phyloP scores from a whole-genome alignment of 495 filamentous ascomycete species.

The Ramalina peruviana region DNA sequence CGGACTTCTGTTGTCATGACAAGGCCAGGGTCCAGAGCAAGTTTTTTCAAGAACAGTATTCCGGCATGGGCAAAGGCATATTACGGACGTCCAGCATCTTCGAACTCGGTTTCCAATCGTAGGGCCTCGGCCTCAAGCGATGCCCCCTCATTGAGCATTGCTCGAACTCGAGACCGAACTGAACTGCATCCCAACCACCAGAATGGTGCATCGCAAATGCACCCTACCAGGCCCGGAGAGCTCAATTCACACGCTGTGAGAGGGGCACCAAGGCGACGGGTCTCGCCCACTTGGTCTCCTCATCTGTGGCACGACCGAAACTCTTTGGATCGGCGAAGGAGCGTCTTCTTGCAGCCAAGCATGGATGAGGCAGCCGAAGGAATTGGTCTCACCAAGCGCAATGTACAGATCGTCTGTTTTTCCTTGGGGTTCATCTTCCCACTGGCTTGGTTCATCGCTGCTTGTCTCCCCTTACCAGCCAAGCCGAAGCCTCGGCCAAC shows the following conservation, averaged over 20 bases:
- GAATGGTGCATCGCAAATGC: slow-evolving; percentile 8
- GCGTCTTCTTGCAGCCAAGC: slow-evolving; percentile 55
- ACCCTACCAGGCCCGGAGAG: slow-evolving; percentile 7
- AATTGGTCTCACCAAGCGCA: slow-evolving; percentile 48
- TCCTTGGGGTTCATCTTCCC: slow-evolving; percentile 78
- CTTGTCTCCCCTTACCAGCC: slow-evolving; percentile 64
- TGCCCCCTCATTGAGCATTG: slow-evolving; percentile 33
- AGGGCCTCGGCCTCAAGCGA: slow-evolving; percentile 19
- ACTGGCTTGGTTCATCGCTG: slow-evolving; percentile 78
- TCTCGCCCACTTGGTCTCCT: slow-evolving; percentile 46
- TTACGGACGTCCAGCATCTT: slow-evolving; percentile 23
- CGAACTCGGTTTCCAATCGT: slow-evolving; percentile 4
- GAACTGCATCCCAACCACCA: slow-evolving; percentile 19
- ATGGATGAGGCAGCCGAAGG: slow-evolving; percentile 48
- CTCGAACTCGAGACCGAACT: slow-evolving; percentile 37
- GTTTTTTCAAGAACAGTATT: slow-evolving; percentile 40
- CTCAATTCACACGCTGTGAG: slow-evolving; percentile 5
- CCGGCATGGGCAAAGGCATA: slow-evolving; percentile 52
- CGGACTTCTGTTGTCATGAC: slow-evolving; percentile 23
- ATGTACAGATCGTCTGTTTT: slow-evolving; percentile 78
- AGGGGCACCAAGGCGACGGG: slow-evolving; percentile 4
- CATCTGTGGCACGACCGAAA: slow-evolving; percentile 54
- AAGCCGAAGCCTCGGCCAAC: slow-evolving; percentile 28
- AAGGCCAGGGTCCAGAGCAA: slow-evolving; percentile 32
- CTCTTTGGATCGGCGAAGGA: slow-evolving; percentile 30